Base-by-base conservation (phyloP, 768 basidiomycete genomes). In the Pleurotus djamor region DNA sequence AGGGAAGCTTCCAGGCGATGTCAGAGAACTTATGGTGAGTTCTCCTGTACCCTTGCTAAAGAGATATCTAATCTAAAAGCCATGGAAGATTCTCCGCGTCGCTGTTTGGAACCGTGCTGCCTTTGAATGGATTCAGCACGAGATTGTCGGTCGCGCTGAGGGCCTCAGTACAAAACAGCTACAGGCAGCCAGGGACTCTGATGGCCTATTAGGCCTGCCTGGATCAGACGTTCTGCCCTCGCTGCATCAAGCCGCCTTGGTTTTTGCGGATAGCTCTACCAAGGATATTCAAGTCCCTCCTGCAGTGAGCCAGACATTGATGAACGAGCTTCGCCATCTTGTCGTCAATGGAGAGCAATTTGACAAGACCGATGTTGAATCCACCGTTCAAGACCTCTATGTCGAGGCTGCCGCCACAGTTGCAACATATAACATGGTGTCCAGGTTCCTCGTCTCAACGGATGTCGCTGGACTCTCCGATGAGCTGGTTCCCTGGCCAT, bases 351-450 rank as follows among this genome's bases (percentile, higher is more conserved):
- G 63, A 28, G 60, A 63, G 5, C 67, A 61, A 9, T 13, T 63
- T 41, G 56, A 37, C 1, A 60, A 63, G 12, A 62, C 69, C 10
- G 68, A 69, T 1, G 52, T 71, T 10, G 64, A 74, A 45, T 68
- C 63, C 5, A 64, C 65, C 51, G 68, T 71, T 0, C 74, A 83
- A 48, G 79, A 79, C 66, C 62, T 83, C 6, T 74, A 86, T 41
- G 80, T 84, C 38, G 87, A 89, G 65, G 81, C 79, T 16, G 75
- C 79, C 0, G 76, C 82, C 55, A 74, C 82, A 1, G 79, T 81
- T 0, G 82, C 82, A 4, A 71, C 76, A 0, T 89, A 89, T 69
- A 88, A 88, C 71, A 84, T 88, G 83, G 86, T 89, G 5, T 87
- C 85, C 16, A 76, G 87, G n/a, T 82, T 88, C 63, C 73, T 89